A percentile compares a stretch with the other conserved stretches of the same genome.
These are phyloP conservation scores for Austroboletus olivaceoglutinosus DNA, from an alignment of 1,284 basidiomycete genomes.

Conservation along the genomic window DNA sequence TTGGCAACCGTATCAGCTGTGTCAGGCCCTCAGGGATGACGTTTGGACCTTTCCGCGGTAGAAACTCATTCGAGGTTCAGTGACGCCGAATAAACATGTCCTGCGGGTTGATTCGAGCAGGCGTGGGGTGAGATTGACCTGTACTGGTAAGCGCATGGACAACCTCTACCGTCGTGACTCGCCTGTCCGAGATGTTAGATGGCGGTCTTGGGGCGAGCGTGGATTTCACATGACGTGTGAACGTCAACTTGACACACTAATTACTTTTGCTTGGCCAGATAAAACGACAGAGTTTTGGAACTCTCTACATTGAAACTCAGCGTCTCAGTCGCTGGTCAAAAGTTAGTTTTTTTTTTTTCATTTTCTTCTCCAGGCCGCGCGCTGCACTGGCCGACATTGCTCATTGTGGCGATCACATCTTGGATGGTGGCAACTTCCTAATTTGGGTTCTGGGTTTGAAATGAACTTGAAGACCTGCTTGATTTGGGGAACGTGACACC, in stretches of 20 bases:
- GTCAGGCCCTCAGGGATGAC: not conserved
- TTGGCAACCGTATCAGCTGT: not conserved
- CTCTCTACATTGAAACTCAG: not conserved
- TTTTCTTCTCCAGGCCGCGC: not conserved
- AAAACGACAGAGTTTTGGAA: not conserved
- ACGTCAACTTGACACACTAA: not conserved
- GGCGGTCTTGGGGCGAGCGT: too few species aligned
- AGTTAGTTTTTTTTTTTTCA: not conserved
- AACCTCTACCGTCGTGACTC: too few species aligned
- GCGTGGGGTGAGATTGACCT: too few species aligned
- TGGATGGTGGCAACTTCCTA: constrained; percentile 13
- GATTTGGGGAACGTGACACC: constrained; percentile 21
- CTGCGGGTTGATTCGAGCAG: too few species aligned
- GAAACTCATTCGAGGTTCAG: not conserved
- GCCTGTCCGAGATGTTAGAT: too few species aligned
- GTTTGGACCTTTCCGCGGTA: not conserved
- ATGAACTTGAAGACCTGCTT: constrained; percentile 29
- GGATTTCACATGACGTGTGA: not conserved
- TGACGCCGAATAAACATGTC: too few species aligned
- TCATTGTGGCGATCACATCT: constrained; percentile 12
- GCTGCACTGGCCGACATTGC: not conserved
- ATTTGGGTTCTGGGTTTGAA: constrained; percentile 20
- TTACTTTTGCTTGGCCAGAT: not conserved
- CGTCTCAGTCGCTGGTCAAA: too few species aligned
- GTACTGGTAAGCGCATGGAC: too few species aligned